Conservation (phyloP, 2,329 filamentous ascomycete genomes). For the Cryphonectria japonica region DNA sequence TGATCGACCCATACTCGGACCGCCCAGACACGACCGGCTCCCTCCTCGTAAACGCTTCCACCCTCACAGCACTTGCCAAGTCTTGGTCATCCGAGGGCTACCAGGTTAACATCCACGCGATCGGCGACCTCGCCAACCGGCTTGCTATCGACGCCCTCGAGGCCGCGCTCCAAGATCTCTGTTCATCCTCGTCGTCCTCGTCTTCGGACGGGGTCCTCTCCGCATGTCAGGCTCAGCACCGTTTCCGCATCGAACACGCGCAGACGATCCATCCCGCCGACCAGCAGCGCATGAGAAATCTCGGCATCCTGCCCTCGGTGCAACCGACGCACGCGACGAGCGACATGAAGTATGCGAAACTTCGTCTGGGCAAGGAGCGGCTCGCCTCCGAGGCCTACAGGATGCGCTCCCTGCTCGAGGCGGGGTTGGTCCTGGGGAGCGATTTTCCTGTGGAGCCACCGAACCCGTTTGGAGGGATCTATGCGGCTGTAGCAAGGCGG, state of each 20-base stretch:
- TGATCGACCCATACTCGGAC: conserved; percentile 72
- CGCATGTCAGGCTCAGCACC: conserved; percentile 56
- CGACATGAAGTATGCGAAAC: conserved; percentile 69
- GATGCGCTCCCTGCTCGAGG: conserved; percentile 63
- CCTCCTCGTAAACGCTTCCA: conserved; percentile 67
- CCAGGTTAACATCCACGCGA: conserved; percentile 74
- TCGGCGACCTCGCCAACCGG: conserved; percentile 71
- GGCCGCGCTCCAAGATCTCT: conserved; percentile 57
- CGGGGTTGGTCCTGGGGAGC: conserved; percentile 63
- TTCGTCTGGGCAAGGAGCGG: conserved; percentile 60
- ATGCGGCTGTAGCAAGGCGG: conserved; percentile 66
- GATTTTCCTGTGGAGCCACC: conserved; percentile 75
- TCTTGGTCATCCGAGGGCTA: conserved; percentile 65
- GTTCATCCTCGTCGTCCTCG: conserved; percentile 39
- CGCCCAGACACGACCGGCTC: conserved; percentile 64
- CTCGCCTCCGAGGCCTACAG: conserved; percentile 64
- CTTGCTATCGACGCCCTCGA: conserved; percentile 66
- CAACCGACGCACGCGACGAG: conserved; percentile 75
- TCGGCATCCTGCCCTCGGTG: conserved; percentile 69
- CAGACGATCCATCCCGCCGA: conserved; percentile 72
- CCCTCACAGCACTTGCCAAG: conserved; percentile 55
- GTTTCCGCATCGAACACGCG: conserved; percentile 72
- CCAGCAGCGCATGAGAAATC: conserved; percentile 59
- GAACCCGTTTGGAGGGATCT: conserved; percentile 69
- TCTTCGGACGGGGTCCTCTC: conserved; percentile 38